Evolutionary conservation across 352 stramenopile species (phyloP), one percentile per base, ranked within the genome.

Genomic region (Pythium aristosporum): DNA sequence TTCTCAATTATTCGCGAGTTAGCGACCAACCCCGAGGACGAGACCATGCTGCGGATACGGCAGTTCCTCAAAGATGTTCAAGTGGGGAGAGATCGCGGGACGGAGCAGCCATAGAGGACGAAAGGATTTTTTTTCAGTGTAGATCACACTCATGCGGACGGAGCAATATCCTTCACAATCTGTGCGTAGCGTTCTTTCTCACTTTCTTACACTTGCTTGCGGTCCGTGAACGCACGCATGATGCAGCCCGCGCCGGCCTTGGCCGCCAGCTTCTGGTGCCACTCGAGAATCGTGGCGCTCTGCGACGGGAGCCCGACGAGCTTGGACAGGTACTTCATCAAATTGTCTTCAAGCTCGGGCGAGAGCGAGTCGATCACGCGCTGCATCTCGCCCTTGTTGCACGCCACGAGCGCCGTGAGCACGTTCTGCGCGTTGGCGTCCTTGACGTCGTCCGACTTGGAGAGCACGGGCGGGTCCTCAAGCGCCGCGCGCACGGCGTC

Each of bases 261-360:
- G 43, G 75, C 76, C 36, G 77, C 71, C 43, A 96, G 79, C 63
- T 94, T 92, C 65, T 90, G 85, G 68, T 97, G 83, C 89, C 89
- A 97, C 43, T 96, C 89, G 39, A 97, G 74, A 47, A 97, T 86
- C 10, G 69, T 62, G 2, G 85, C 82, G 69, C 89, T 96, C 71
- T 94, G 85, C 59, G 79, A 78, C 23, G 87, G 71, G 28, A 91
- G 71, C 2, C 70, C 79, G 20, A 96, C 68, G 42, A 93, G 87
- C 48, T 85, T 82, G 77, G 89, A 88, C 34, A 97, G 67, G 69
- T 96, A 97, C 72, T 96, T 97, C 84, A 96, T 92, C 34, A 97
- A 75, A 9, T 67, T 76, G 67, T 97, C 89, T 60, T 94, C 85
- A 51, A 85, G 63, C 37, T 89, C 74, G 16, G 68, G 78, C 34